Evolutionary conservation across 1,284 basidiomycete genomes (phyloP).

Genomic region (Leccinum griseonigrum): DNA sequence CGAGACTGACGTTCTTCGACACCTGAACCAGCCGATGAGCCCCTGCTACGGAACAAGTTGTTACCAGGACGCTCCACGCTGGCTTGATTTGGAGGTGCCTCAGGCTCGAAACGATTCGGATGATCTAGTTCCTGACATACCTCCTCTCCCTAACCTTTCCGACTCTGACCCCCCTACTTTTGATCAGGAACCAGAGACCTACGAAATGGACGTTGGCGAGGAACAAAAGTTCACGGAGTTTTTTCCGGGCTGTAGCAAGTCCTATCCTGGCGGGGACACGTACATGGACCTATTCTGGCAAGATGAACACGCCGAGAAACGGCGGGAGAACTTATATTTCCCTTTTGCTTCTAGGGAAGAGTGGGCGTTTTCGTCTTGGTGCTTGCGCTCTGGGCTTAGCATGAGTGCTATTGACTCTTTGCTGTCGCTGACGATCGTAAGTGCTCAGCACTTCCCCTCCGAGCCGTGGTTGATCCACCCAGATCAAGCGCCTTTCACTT

Average conservation of each 20-base stretch:
- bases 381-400: not conserved
- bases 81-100: not conserved
- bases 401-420: not conserved
- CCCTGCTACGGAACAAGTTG: not conserved
- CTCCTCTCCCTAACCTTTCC: not conserved
- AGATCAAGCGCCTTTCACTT: not conserved
- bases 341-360: not conserved
- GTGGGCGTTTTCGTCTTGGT: not conserved
- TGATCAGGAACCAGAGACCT: not conserved
- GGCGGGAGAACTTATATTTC: not conserved
- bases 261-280: not conserved
- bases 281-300: not conserved
- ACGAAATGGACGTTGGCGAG: not conserved
- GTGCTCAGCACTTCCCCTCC: not conserved
- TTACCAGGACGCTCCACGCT: not conserved
- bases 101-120: not conserved
- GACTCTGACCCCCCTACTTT: not conserved
- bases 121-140: not conserved
- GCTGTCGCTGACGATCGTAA: not conserved
- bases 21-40: not conserved
- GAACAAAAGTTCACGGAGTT: not conserved
- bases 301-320: not conserved
- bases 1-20: not conserved
- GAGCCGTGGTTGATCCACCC: not conserved
- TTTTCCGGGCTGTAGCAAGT: not conserved